Base-by-base conservation (phyloP, 441 rosid genomes). In the Bocquillonia castaneifolia region DNA sequence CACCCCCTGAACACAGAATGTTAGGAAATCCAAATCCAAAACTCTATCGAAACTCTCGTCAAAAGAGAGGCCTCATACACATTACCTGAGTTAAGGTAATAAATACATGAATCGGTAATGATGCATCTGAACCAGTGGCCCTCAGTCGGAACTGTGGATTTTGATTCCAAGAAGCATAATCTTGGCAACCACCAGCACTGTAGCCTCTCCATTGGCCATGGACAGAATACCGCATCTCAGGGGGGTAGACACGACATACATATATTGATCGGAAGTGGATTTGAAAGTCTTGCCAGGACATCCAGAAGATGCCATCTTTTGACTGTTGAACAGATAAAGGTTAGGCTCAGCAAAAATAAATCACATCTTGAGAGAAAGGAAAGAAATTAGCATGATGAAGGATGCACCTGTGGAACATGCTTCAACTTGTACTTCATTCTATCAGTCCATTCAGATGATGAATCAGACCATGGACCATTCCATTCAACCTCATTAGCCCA, bases 201-300 rank as follows among this genome's bases (percentile, higher is more conserved):
- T 81, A 88, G 74, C 96, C 96, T 72, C 90, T 88, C 99, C 99
- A 96, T 65, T 96, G 98, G 40, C 98, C 92, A 67, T 88, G 96
- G 70, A 93, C 95, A 26, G 97, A 91, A 83, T 91, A 84, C 34
- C 98, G 93, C 99, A 96, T 96, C 84, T 96, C 99, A 10, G 88
- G 82, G 44, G 99, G 99, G 64, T 96, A 96, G 66, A 96, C 93
- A 25, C 99, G 97, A 66, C 99, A 96, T 34, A 93, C 98, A 76
- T 96, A 96, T 72, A 96, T 93, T 25, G 98, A 96, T 64, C 98
- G 84, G 83, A 96, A 96, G 78, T 96, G 99, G 76, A 96, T 91
- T 81, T 96, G 99, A 71, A 96, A 96, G 76, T 96, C 99, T 93
- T 96, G 98, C 99, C 99, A 96, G 47, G 96, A 93, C 98, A 96